phyloP scores from a whole-genome alignment of 2,329 filamentous ascomycete genomes.

The Scorias spongiosa region DNA sequence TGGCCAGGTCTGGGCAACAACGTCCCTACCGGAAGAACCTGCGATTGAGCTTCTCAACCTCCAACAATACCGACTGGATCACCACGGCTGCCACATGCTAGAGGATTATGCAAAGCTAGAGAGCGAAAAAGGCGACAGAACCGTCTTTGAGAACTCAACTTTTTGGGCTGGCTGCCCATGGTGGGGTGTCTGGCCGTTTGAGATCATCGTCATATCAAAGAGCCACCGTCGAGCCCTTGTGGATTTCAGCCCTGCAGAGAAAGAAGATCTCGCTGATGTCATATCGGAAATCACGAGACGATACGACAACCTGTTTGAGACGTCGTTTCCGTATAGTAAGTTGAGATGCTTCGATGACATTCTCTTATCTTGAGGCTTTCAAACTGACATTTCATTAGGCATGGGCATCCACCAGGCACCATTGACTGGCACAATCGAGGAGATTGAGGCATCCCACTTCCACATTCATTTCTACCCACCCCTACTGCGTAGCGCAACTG shows the following conservation, averaged over 20 bases:
- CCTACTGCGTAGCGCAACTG: slow-evolving; percentile 76
- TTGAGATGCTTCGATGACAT: slow-evolving; percentile 4
- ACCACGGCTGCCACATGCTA: slow-evolving; percentile 61
- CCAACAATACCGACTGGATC: slow-evolving; percentile 58
- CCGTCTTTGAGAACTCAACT: slow-evolving; percentile 72
- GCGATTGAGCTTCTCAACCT: slow-evolving; percentile 64
- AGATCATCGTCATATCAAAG: slow-evolving; percentile 79
- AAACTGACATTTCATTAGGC: slow-evolving; percentile 31
- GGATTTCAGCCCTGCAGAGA: slow-evolving; percentile 60
- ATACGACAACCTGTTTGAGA: slow-evolving; percentile 96
- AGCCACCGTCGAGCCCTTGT: slow-evolving; percentile 71
- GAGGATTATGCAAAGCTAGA: slow-evolving; percentile 80
- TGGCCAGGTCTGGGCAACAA: slow-evolving; percentile 92
- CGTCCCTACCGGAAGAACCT: slow-evolving; percentile 78
- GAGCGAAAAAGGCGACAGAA: slow-evolving; percentile 62
- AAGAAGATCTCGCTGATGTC: slow-evolving; percentile 59
- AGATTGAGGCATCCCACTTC: slow-evolving; percentile 76
- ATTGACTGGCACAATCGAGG: slow-evolving; percentile 62
- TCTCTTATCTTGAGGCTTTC: not conserved
- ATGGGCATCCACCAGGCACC: slow-evolving; percentile 96
- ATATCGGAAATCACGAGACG: slow-evolving; percentile 77
- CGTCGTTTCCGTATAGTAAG: slow-evolving; percentile 84
- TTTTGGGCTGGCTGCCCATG: slow-evolving; percentile 88
- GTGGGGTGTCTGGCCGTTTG: slow-evolving; percentile 97
- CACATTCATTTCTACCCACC: slow-evolving; percentile 98